phyloP scores from a whole-genome alignment of 2,329 filamentous ascomycete species.

The Fonsecaea nubica region DNA sequence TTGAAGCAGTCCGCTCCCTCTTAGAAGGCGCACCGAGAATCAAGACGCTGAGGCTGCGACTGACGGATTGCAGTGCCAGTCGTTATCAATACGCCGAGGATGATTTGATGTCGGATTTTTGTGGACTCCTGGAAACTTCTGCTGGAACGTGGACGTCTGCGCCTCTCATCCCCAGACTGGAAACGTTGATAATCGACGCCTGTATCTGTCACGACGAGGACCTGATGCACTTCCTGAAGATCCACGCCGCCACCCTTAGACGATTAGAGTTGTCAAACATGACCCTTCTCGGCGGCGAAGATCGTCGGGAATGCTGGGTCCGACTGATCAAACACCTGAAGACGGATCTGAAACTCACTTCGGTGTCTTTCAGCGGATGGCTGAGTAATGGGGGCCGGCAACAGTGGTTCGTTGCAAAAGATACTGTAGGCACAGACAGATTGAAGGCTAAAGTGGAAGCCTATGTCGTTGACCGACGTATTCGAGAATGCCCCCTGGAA shows the following conservation, averaged over 20 bases:
- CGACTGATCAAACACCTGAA: conserved; percentile 33
- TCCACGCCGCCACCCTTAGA: conserved; percentile 33
- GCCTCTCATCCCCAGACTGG: conserved; percentile 29
- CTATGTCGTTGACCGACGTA: conserved; percentile 31
- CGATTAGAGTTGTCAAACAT: conserved; percentile 33
- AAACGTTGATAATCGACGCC: conserved; percentile 28
- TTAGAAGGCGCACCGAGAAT: conserved; percentile 28
- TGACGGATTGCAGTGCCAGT: conserved; percentile 31
- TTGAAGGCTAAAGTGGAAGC: conserved; percentile 34
- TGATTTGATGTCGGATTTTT: conserved; percentile 30
- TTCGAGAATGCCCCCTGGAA: conserved; percentile 33
- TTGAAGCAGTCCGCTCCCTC: conserved; percentile 28
- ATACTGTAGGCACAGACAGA: conserved; percentile 23
- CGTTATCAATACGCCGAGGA: conserved; percentile 30
- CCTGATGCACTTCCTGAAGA: conserved; percentile 34
- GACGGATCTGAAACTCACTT: conserved; percentile 29
- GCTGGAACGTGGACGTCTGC: conserved; percentile 27
- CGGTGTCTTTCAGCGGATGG: conserved; percentile 34
- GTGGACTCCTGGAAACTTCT: conserved; percentile 27
- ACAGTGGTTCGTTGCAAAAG: conserved; percentile 37
- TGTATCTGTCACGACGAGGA: conserved; percentile 36
- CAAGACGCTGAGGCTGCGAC: conserved; percentile 25
- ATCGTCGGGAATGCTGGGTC: conserved; percentile 37
- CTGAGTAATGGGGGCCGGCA: conserved; percentile 37
- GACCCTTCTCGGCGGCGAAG: conserved; percentile 32